Evolutionary conservation across 352 stramenopile genomes (phyloP).

Genomic region (Globisporangium camurandrum): DNA sequence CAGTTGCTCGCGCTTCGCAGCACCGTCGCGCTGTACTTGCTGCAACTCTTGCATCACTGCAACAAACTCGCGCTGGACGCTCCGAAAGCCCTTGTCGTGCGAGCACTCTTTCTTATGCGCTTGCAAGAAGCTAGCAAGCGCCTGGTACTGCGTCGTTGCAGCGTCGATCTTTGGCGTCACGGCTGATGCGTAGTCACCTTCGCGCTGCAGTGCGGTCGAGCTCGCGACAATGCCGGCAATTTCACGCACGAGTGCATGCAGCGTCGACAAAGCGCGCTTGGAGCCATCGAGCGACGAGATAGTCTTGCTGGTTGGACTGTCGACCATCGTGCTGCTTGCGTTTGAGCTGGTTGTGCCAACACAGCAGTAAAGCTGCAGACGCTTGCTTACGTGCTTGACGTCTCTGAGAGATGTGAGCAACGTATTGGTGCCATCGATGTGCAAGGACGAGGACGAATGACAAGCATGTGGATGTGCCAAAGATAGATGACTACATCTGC

Average conservation of each 20-base stretch:
- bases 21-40: slow-evolving; percentile 41
- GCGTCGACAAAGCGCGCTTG: slow-evolving; percentile 19
- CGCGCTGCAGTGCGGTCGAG: slow-evolving; percentile 24
- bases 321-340: too few species aligned
- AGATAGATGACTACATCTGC: too few species aligned
- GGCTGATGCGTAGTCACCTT: slow-evolving; percentile 42
- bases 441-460: too few species aligned
- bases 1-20: slow-evolving; percentile 45
- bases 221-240: slow-evolving; percentile 30
- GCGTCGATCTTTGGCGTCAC: slow-evolving; percentile 50
- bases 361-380: too few species aligned
- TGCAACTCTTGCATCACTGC: slow-evolving; percentile 66
- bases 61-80: slow-evolving; percentile 55
- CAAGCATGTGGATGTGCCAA: too few species aligned
- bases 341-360: too few species aligned
- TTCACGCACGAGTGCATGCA: slow-evolving; percentile 27
- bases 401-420: too few species aligned
- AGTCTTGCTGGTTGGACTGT: slow-evolving; percentile 1
- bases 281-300: slow-evolving; percentile 45
- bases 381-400: too few species aligned
- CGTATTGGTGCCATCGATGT: too few species aligned
- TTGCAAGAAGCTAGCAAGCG: slow-evolving; percentile 52
- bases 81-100: slow-evolving; percentile 38
- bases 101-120: slow-evolving; percentile 44
- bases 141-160: slow-evolving; percentile 51